Evolutionary conservation across 331 rosid genomes (phyloP).

Genomic region (Cydonia oblonga): DNA sequence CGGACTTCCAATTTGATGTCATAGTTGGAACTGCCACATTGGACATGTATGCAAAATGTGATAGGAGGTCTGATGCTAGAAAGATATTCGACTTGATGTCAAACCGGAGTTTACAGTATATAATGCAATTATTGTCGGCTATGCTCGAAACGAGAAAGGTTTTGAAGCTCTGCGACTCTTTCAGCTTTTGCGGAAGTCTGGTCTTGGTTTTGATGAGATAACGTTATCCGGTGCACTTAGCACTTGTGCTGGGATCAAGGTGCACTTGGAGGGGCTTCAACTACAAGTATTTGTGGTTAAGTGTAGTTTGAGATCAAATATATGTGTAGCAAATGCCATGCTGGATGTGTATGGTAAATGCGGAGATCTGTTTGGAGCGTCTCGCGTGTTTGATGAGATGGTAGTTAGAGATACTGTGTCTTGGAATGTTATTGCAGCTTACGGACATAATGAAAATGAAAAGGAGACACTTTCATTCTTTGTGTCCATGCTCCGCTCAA

Average conservation of each 20-base stretch:
- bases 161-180: not conserved
- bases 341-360: not conserved
- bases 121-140: not conserved
- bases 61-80: not conserved
- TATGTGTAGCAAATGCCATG: not conserved
- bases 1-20: not conserved
- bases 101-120: not conserved
- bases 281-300: not conserved
- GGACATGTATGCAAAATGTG: not conserved
- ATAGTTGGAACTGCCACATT: not conserved
- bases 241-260: not conserved
- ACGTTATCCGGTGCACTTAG: not conserved
- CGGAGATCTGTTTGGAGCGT: not conserved
- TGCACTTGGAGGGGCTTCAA: not conserved
- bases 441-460: not conserved
- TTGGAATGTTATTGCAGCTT: not conserved
- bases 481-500: not conserved
- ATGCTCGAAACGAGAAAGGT: not conserved
- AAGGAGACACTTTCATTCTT: not conserved
- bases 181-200: not conserved
- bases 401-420: not conserved
- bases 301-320: not conserved
- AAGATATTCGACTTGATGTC: not conserved
- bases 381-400: not conserved
- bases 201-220: not conserved